Evolutionary conservation across 768 basidiomycete genomes (phyloP).

Genomic region (Stropharia rugosoannulata): DNA sequence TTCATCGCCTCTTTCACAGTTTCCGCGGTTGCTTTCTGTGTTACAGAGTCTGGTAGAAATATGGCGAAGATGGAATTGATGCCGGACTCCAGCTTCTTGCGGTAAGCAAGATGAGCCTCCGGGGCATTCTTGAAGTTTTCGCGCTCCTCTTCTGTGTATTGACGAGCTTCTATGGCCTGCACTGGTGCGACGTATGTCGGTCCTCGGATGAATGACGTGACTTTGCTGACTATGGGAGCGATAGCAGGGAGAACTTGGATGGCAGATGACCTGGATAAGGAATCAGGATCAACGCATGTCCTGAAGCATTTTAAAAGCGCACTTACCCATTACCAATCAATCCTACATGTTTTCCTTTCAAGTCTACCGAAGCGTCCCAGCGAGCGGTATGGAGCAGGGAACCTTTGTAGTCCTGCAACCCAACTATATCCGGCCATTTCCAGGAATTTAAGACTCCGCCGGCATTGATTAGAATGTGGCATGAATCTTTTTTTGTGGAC

Average conservation of each 20-base stretch:
- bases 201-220: conserved; percentile 31
- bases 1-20: conserved; percentile 35
- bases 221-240: conserved; percentile 30
- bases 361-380: conserved; percentile 25
- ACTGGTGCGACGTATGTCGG: conserved; percentile 29
- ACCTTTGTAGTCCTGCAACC: conserved; percentile 32
- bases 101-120: conserved; percentile 37
- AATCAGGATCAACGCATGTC: conserved; percentile 7
- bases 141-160: conserved; percentile 39
- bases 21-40: conserved; percentile 27
- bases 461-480: conserved; percentile 32
- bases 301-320: background rate
- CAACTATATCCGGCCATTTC: conserved; percentile 36
- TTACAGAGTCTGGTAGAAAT: conserved; percentile 28
- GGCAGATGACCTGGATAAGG: conserved; percentile 25
- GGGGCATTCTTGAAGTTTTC: conserved; percentile 35
- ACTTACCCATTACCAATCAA: conserved; percentile 37
- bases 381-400: conserved; percentile 32
- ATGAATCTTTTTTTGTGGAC: conserved; percentile 17
- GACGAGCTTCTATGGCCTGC: conserved; percentile 24
- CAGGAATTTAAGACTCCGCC: conserved; percentile 34
- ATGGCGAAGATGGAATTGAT: conserved; percentile 32
- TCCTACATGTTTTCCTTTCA: conserved; percentile 34
- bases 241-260: conserved; percentile 34
- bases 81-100: conserved; percentile 35